Conservation (phyloP, 129 eudicot genomes). For the Sambucus nigra region DNA sequence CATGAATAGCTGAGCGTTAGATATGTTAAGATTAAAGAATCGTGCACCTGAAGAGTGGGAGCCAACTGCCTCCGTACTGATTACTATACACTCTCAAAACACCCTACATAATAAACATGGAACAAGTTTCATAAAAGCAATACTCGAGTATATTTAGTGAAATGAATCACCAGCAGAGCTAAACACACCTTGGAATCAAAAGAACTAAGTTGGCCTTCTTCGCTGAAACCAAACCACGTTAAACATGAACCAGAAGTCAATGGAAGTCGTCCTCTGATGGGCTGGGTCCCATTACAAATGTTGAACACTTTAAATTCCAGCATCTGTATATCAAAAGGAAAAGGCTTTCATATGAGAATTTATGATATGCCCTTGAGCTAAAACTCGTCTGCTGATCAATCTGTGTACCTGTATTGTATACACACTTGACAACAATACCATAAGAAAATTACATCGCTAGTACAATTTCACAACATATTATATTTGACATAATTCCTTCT, state of each 20-base stretch:
- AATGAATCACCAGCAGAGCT: constrained; percentile 4
- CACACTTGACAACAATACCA: too few relatives aligned
- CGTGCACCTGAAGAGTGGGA: constrained; percentile 97
- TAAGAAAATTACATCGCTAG: too few relatives aligned
- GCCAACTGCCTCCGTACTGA: constrained; percentile 89
- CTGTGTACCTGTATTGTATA: too few relatives aligned
- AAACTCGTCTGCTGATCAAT: neutral
- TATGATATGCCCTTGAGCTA: neutral
- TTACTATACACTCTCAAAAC: constrained; percentile 64
- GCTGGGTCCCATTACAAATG: constrained; percentile 46
- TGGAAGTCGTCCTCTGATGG: constrained; percentile 64
- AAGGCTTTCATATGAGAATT: neutral
- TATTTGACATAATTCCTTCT: too few relatives aligned
- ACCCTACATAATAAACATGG: constrained; percentile 37
- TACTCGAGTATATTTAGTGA: neutral
- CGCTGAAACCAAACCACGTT: constrained; percentile 92
- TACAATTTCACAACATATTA: too few relatives aligned
- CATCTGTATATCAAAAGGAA: constrained; percentile 38
- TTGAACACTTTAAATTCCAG: constrained; percentile 71
- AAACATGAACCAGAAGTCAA: constrained; percentile 80
- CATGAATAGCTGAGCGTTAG: constrained; percentile 3
- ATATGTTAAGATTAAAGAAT: constrained; percentile 15
- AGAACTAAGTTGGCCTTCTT: constrained; percentile 85
- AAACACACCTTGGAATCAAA: constrained; percentile 78
- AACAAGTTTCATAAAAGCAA: constrained; percentile 7